Base-by-base conservation (phyloP, 1,139 yeast genomes). In the Geotrichum bryndzae region DNA sequence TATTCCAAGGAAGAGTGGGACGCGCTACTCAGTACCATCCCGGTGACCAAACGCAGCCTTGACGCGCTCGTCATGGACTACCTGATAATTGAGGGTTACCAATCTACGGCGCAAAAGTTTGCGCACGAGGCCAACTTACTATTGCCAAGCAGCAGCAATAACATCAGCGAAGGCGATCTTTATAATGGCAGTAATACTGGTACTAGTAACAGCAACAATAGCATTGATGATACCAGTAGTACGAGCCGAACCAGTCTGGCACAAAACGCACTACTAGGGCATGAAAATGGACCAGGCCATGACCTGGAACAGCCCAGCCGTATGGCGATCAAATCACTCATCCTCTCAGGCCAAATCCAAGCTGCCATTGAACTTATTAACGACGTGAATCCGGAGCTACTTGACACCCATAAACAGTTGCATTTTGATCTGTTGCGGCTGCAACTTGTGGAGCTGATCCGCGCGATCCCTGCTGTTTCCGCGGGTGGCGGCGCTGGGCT, bases 381-480 rank as follows among this genome's bases (percentile, higher is more conserved):
- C 60, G 79, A 77, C 41, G 64, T 69, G 29, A 73, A 75, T 56
- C 78, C 80, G 1, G 76, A 74, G 67, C 66, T 77, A 51, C 67
- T 77, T 35, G 79, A 76, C 63, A 68, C 69, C 25, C 67, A 72
- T 51, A 69, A 76, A 0, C 69, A 67, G 1, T 64, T 76, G 48
- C 79, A 76, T 63, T 77, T 77, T 61, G 66, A 73, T 15, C 65
- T 77, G 33, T 68, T 77, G 45, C 67, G 78, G 11, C 65, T 77
- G 23, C 79, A 77, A 61, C 67, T 77, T 48, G 74, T 77, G 50
- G 80, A 78, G 61, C 69, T 77, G 56, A 76, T 77, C 46, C 68
- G 79, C 11, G 63, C 65, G 15, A 60, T 68, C 22, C 61, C 66
- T 54, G 66, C 18, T 18, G 18, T 18, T 18, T 18, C 18, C 18